These are phyloP conservation scores for Xylariaceae sp. DNA, from an alignment of 2,329 filamentous ascomycete species.

Conservation along the genomic window DNA sequence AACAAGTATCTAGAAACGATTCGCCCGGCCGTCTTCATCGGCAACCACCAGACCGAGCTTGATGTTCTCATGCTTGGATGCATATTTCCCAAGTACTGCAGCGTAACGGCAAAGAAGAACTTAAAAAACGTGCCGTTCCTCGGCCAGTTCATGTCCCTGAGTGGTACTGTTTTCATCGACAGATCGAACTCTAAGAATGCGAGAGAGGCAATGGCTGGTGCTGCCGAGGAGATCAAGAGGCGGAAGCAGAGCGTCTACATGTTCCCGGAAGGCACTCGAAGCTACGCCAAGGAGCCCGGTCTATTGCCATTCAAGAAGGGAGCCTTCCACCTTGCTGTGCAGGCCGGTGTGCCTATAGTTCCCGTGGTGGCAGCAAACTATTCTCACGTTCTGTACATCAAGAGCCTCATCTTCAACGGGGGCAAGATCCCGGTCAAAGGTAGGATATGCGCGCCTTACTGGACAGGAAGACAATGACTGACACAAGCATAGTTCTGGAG, in stretches of 20 bases:
- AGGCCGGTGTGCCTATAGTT: slow-evolving; percentile 89
- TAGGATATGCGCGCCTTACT: slow-evolving; percentile 34
- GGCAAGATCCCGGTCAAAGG: slow-evolving; percentile 72
- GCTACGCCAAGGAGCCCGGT: slow-evolving; percentile 74
- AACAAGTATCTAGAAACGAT: slow-evolving; percentile 55
- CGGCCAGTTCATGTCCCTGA: slow-evolving; percentile 90
- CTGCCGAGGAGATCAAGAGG: slow-evolving; percentile 70
- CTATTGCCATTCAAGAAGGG: slow-evolving; percentile 98
- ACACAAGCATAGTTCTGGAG: slow-evolving; percentile 56
- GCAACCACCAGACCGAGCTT: slow-evolving; percentile 94
- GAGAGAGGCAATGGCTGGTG: slow-evolving; percentile 76
- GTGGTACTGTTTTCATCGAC: slow-evolving; percentile 92
- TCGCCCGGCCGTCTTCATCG: slow-evolving; percentile 83
- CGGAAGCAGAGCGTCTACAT: slow-evolving; percentile 75
- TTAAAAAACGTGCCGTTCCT: slow-evolving; percentile 76
- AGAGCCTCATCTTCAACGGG: slow-evolving; percentile 58
- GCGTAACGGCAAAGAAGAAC: slow-evolving; percentile 84
- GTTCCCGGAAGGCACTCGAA: slow-evolving; percentile 89
- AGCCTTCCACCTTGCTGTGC: slow-evolving; percentile 90
- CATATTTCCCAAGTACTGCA: slow-evolving; percentile 88
- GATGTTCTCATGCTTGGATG: slow-evolving; percentile 87
- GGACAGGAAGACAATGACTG: neutral
- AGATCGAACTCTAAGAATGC: slow-evolving; percentile 78
- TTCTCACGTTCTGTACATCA: slow-evolving; percentile 63
- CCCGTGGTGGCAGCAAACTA: slow-evolving; percentile 80